Evolutionary conservation across 2,329 filamentous ascomycete genomes (phyloP).

Genomic region (Colletotrichum sp.): DNA sequence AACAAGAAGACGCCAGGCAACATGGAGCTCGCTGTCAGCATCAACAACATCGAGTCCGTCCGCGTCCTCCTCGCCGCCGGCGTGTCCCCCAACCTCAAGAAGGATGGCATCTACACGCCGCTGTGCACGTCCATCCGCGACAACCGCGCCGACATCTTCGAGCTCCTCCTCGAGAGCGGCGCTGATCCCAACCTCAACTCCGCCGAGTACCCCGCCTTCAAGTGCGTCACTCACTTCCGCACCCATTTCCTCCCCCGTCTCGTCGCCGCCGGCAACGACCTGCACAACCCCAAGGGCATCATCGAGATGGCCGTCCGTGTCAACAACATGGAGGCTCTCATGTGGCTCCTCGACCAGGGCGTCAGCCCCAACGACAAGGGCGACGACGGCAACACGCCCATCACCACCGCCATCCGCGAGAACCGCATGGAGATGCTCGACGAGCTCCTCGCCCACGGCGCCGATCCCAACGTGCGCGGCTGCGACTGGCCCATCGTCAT

Average conservation of each 20-base stretch:
- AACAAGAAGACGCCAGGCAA: conserved; percentile 64
- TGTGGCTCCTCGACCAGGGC: conserved; percentile 65
- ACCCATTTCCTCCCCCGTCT: conserved; percentile 65
- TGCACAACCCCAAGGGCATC: conserved; percentile 67
- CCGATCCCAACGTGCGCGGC: conserved; percentile 66
- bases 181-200: conserved; percentile 69
- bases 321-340: conserved; percentile 65
- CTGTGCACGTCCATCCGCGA: conserved; percentile 73
- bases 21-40: conserved; percentile 67
- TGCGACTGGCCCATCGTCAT: conserved; percentile 76
- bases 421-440: conserved; percentile 65
- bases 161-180: conserved; percentile 59
- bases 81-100: conserved; percentile 65
- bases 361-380: conserved; percentile 66
- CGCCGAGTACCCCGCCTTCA: conserved; percentile 70
- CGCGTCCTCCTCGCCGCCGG: conserved; percentile 61
- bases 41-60: conserved; percentile 69
- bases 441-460: conserved; percentile 60
- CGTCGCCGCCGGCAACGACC: conserved; percentile 64
- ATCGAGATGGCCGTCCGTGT: conserved; percentile 67
- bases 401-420: conserved; percentile 71
- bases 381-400: conserved; percentile 62
- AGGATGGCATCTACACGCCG: conserved; percentile 72
- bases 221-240: conserved; percentile 71
- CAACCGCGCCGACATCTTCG: conserved; percentile 65